Evolutionary conservation across 148 eudicot genomes (phyloP).

Genomic region (Chenopodium album): DNA sequence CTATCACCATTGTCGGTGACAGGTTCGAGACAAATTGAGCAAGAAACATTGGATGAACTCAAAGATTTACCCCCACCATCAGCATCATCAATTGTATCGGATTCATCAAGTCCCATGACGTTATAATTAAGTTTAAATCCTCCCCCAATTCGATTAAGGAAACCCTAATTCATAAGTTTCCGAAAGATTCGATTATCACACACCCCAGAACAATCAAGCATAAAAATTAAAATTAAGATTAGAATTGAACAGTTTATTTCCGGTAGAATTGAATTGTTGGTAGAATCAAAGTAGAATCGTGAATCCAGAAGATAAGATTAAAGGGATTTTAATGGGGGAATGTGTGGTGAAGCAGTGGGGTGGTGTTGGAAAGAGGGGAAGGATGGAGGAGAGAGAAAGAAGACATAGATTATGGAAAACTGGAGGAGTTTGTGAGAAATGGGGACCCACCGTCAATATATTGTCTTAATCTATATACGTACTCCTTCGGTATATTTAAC

Average conservation of each 20-base stretch:
- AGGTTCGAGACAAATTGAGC: constrained; percentile 83
- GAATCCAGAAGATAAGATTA: not conserved
- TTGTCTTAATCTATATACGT: too few species aligned
- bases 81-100: constrained; percentile 45
- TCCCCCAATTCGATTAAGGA: constrained; percentile 22
- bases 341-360: constrained; percentile 24
- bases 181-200: not conserved
- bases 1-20: constrained; percentile 70
- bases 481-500: too few species aligned
- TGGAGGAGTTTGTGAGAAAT: not conserved
- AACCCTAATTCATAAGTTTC: not conserved
- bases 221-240: not conserved
- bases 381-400: constrained; percentile 10
- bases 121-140: too few species aligned
- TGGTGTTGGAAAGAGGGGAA: not conserved
- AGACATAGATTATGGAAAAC: constrained; percentile 17
- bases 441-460: not conserved
- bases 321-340: constrained; percentile 1
- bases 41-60: constrained; percentile 43
- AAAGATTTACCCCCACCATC: constrained; percentile 33
- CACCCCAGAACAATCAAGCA: not conserved
- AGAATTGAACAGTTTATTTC: not conserved
- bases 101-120: constrained; percentile 62
- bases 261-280: not conserved
- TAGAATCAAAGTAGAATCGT: not conserved